Percentiles rank a stretch among this genome's conserved stretches.
phyloP scores from a whole-genome alignment of 176 grass and related monocot species.

The Miscanthus lutarioriparius region DNA sequence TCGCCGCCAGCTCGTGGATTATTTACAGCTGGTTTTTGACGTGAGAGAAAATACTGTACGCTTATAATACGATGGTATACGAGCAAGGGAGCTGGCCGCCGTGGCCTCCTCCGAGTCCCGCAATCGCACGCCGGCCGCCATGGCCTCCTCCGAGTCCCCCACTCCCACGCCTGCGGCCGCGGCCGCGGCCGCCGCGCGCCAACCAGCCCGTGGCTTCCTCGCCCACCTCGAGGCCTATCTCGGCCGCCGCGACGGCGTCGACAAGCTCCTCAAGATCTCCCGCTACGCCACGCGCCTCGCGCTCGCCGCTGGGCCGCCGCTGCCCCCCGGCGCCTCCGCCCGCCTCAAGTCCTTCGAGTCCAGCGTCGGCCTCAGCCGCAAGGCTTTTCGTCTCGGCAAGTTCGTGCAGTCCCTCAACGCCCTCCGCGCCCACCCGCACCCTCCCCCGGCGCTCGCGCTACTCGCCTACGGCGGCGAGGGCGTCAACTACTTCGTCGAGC shows the following conservation, averaged over 20 bases:
- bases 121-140: slow-evolving; percentile 23
- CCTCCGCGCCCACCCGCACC: slow-evolving; percentile 42
- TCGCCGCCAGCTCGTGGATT: background rate
- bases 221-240: slow-evolving; percentile 87
- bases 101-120: slow-evolving; percentile 32
- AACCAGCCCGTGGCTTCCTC: slow-evolving; percentile 66
- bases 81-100: too few species aligned
- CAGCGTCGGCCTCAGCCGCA: slow-evolving; percentile 81
- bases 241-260: slow-evolving; percentile 87
- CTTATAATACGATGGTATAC: too few species aligned
- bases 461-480: slow-evolving; percentile 69
- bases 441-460: slow-evolving; percentile 34
- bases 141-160: slow-evolving; percentile 30
- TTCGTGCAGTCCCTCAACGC: slow-evolving; percentile 86
- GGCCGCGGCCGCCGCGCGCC: background rate
- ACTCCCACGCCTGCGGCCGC: slow-evolving; percentile 12
- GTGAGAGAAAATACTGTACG: too few species aligned
- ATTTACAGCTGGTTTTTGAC: too few species aligned
- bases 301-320: slow-evolving; percentile 46
- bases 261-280: slow-evolving; percentile 98
- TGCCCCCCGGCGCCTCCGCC: slow-evolving; percentile 35
- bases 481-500: slow-evolving; percentile 72
- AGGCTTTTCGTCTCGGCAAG: slow-evolving; percentile 96
- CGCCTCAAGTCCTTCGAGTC: slow-evolving; percentile 82
- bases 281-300: slow-evolving; percentile 82